Evolutionary conservation across 2,329 filamentous ascomycete species (phyloP).

Genomic region (Mycosphaerella sp.): DNA sequence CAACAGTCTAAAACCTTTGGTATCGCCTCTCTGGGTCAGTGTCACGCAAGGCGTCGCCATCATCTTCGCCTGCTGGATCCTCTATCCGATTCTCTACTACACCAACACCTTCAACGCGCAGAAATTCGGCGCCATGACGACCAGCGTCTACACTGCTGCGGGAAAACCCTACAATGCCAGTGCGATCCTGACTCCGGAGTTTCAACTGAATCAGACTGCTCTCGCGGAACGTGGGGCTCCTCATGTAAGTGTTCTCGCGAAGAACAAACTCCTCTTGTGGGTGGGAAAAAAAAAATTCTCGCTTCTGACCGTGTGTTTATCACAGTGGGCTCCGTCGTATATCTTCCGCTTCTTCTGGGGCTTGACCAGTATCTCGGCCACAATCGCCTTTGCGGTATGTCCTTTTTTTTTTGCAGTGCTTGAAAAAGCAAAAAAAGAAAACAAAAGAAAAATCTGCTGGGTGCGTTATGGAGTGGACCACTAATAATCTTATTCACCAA

Average conservation of each 20-base stretch:
- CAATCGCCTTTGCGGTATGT: background rate
- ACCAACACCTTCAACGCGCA: background rate
- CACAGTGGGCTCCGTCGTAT: background rate
- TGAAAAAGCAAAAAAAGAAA: no score
- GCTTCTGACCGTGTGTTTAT: background rate
- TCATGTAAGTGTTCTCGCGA: background rate
- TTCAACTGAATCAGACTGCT: background rate
- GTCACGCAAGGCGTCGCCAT: background rate
- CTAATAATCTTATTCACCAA: background rate
- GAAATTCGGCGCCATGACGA: background rate
- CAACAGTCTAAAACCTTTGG: background rate
- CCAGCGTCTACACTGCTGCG: background rate
- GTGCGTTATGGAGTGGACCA: background rate
- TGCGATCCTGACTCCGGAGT: background rate
- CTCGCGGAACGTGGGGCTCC: background rate
- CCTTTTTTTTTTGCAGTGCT: background rate
- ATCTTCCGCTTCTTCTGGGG: background rate
- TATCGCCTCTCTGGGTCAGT: background rate
- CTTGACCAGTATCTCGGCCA: background rate
- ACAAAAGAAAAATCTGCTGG: no score
- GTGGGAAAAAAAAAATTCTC: no score
- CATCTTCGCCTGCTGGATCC: background rate
- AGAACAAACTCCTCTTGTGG: no score
- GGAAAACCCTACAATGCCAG: background rate
- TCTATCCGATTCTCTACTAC: background rate